Base-by-base conservation (phyloP, 1,284 basidiomycete species). In the Malassezia vespertilionis region DNA sequence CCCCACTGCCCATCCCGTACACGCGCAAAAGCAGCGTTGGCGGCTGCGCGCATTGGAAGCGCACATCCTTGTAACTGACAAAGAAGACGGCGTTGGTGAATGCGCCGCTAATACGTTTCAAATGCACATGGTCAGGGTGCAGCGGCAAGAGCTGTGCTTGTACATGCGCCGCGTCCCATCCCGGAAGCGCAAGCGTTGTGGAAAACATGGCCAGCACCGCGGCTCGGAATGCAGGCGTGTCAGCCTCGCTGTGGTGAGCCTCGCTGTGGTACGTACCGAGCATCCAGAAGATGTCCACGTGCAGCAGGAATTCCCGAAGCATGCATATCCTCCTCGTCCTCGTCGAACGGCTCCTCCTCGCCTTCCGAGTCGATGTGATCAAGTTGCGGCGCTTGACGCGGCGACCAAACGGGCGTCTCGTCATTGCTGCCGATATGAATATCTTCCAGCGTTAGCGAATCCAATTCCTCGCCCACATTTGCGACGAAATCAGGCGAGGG, bases 51-150 rank as follows among this genome's bases (percentile, higher is more conserved):
- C 22, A 10, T 2, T 15, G n/a, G 23, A 17, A 15, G 4, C 38
- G 34, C 14, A 27, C 18, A 2, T 40, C 32, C 3, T 52, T 35
- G 40, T 69, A 69, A 44, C 59, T 58, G 9, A 64, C 66, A 36
- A 69, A 69, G 51, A 67, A 67, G 42, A 69, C 66, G 18, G 64
- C 66, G 31, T 69, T 69, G 17, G 64, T 62, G 27, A 67, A 53
- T 4, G 64, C 64, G 18, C 63, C 61, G 36, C 58, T 60, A 44
- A 67, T 63, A 5, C 66, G 61, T 38, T 61, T 63, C 23, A 67
- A 45, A 3, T 42, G 46, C 22, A 69, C 27, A 18, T 44, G 37
- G 2, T 58, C 38, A 2, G 56, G 40, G 9, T 44, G 17, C 3
- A 69, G 51, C 4, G 66, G 65, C 34, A 46, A 45, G 4, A 64